Evolutionary conservation across 805 yeast species (phyloP), one percentile per base, ranked within the genome.

Genomic region (Starmerella potacharoeniae): DNA sequence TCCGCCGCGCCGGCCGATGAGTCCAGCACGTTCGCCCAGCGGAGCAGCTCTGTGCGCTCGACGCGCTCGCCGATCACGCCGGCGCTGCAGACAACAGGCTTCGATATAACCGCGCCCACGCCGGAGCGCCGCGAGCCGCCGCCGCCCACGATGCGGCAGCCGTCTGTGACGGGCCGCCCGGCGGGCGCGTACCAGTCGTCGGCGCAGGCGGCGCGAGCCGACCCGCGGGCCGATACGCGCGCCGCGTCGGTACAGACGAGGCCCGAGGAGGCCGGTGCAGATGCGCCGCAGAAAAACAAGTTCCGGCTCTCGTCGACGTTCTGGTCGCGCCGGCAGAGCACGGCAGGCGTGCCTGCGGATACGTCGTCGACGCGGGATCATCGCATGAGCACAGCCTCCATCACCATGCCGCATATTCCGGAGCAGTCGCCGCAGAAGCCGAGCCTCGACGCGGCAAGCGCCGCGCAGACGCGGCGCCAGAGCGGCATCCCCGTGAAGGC

Each of bases 401-500:
- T 48, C 14, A 39, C 51, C 5, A 35, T 31, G 47, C 46, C 45
- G n/a, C 16, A 42, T 6, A 42, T 42, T 7, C 36, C 54, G 35
- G 51, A 41, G 33, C 37, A 44, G 53, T 36, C 44, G 22, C 30
- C 40, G 48, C 49, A 17, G 17, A 22, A 22, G 36, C n/a, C 54
- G 28, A 6, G 52, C 14, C 54, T 48, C 5, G 49, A 33, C 4
- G 46, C 50, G 1, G 36, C 22, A 22, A 22, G 52, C 4, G 52
- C 45, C 33, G 51, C 56, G 11, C 47, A 52, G 30, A 37, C n/a
- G 13, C 48, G 48, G 16, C 57, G 54, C 33, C 55, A 41, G 30
- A 57, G 60, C 49, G 57, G 51, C 22, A 57, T 57, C 35, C 60
- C 60, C 35, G 60, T 58, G 10, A 57, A 55, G 53, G 47, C 53